A percentile compares a stretch with the other conserved stretches of the same genome.
phyloP scores from a whole-genome alignment of 2,329 filamentous ascomycete genomes.

The Pyrenophora graminea region DNA sequence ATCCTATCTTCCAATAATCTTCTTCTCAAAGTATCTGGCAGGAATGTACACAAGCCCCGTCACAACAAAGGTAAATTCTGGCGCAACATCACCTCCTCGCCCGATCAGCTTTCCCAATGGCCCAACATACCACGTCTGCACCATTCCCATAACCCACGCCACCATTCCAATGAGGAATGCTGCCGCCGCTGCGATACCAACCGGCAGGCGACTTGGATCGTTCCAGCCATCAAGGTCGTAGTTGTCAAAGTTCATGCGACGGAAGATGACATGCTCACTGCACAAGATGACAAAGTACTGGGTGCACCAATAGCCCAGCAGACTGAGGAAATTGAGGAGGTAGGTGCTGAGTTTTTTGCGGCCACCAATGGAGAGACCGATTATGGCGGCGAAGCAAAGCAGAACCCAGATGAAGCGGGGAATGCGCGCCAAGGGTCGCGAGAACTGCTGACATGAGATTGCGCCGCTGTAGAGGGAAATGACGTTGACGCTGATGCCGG shows the following conservation, averaged over 20 bases:
- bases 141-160: conserved; percentile 62
- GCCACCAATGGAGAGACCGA: conserved; percentile 51
- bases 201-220: conserved; percentile 48
- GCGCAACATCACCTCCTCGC: conserved; percentile 32
- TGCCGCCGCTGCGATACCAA: conserved; percentile 48
- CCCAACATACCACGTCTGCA: conserved; percentile 61
- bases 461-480: conserved; percentile 57
- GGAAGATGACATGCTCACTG: conserved; percentile 53
- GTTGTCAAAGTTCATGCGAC: conserved; percentile 55
- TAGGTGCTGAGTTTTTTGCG: conserved; percentile 49
- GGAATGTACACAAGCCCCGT: conserved; percentile 37
- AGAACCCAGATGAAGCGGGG: conserved; percentile 57
- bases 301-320: conserved; percentile 55
- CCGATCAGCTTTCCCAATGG: conserved; percentile 36
- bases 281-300: conserved; percentile 53
- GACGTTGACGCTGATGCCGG: conserved; percentile 53
- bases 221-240: conserved; percentile 55
- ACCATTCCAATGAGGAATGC: conserved; percentile 48
- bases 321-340: conserved; percentile 51
- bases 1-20: conserved; percentile 24
- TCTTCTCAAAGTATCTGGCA: conserved; percentile 35
- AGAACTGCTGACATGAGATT: conserved; percentile 54
- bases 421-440: conserved; percentile 55
- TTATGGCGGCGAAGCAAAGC: conserved; percentile 49
- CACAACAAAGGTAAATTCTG: conserved; percentile 33